Evolutionary conservation across 2,329 filamentous ascomycete species (phyloP).

Genomic region (Diaporthe sp.): DNA sequence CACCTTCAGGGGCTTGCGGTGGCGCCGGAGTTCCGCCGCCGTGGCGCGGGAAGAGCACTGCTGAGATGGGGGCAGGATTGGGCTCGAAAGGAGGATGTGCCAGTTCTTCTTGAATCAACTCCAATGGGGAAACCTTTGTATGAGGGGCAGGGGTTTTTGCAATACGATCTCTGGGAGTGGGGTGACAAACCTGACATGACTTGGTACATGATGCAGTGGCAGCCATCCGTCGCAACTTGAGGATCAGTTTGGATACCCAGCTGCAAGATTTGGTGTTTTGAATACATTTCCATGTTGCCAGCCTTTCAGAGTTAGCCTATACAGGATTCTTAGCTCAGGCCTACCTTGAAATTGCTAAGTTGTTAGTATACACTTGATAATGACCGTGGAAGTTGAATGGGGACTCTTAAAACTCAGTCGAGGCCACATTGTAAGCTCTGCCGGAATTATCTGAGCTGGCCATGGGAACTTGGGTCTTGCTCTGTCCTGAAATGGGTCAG

Average conservation of each 20-base stretch:
- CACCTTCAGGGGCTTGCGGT: slow-evolving; percentile 6
- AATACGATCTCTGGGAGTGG: neutral
- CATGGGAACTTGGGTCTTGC: no score
- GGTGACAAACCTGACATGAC: slow-evolving; percentile 15
- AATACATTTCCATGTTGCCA: no score
- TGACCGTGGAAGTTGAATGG: no score
- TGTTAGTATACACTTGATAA: no score
- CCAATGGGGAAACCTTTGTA: neutral
- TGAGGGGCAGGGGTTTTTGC: neutral
- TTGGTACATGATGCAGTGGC: slow-evolving; percentile 1
- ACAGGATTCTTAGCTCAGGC: no score
- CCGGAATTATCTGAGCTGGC: no score
- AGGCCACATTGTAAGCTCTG: no score
- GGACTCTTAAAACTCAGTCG: no score
- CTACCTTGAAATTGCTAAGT: no score
- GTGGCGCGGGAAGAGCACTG: neutral
- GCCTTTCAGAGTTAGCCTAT: no score
- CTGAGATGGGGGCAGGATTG: neutral
- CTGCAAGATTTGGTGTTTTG: neutral
- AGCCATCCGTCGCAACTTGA: neutral
- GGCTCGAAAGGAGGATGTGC: slow-evolving; percentile 7
- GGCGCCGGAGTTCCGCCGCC: slow-evolving; percentile 2
- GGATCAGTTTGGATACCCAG: neutral
- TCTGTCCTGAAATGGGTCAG: no score
- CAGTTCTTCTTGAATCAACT: neutral